Base-by-base conservation (phyloP, 2,329 filamentous ascomycete species). In the Ascochyta fabae region DNA sequence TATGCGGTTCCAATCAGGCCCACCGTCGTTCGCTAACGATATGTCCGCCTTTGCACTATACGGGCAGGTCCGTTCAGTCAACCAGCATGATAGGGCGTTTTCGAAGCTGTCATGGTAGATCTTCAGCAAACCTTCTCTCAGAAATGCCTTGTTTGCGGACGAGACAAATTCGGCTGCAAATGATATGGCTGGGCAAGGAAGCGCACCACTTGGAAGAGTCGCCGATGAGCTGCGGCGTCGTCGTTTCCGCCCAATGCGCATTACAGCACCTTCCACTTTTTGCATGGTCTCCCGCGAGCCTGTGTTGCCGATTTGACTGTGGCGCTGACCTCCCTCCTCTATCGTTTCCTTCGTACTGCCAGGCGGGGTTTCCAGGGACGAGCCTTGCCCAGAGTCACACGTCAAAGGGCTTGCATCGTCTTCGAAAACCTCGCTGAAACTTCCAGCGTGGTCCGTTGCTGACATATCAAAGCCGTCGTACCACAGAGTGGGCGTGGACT, bases 21-120 rank as follows among this genome's bases (percentile, higher is more conserved):
- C 78, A 51, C 72, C 73, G 34, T 77, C 71, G 49, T 66, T 52
- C 26, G 67, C 67, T 44, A 67, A 62, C 27, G 61, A 68, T 33
- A 58, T 59, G 23, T 71, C 65, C 48, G 63, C 62, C 38, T 66
- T 57, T 41, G 74, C 63, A 58, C 73, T 73, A 60, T 84, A 84
- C 0, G 82, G 82, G 49, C 82, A 84, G 3, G 80, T 84, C 42
- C 77, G 75, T 56, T 84, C 82, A 0, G 81, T 82, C 16, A 84
- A 61, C 82, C 82, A 84, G 62, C 82, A 84, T 1, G 81, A 80
- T 6, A 84, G 67, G 12, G 79, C 81, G 60, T 83, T 79, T 59
- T 84, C 82, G 59, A 84, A 74, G 27, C 81, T 82, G 58, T 84
- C 81, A 59, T 84, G 82, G 62, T 84, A 84, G 31, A 84, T 79